These are phyloP conservation scores for Chiua virens DNA, from an alignment of 768 basidiomycete genomes.

Conservation along the genomic window DNA sequence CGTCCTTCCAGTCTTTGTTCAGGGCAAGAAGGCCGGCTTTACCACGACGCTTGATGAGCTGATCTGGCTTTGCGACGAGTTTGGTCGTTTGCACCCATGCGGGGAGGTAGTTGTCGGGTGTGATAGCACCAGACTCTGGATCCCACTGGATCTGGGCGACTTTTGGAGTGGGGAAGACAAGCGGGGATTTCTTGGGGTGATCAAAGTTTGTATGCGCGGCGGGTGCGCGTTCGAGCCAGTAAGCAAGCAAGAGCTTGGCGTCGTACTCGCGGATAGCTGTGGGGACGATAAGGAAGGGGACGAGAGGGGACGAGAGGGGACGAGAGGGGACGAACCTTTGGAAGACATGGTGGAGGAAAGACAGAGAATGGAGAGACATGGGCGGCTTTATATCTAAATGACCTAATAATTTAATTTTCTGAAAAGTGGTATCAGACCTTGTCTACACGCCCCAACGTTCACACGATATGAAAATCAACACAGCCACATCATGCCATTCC, in stretches of 20 bases:
- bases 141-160: conserved; percentile 93
- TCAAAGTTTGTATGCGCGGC: conserved; percentile 64
- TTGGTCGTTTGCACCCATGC: conserved; percentile 81
- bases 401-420: conserved; percentile 18
- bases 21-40: conserved; percentile 95
- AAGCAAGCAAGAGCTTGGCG: conserved; percentile 95
- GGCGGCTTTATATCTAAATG: conserved; percentile 18
- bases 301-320: background rate
- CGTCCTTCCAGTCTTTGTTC: conserved; percentile 91
- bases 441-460: conserved; percentile 32
- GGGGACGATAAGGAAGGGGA: conserved; percentile 10
- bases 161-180: conserved; percentile 63
- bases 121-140: conserved; percentile 59
- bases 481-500: conserved; percentile 18
- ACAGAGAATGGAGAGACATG: conserved; percentile 1
- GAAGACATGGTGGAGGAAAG: conserved; percentile 31
- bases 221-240: conserved; percentile 94
- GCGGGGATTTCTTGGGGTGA: conserved; percentile 39
- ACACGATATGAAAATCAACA: conserved; percentile 27
- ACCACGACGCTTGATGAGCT: conserved; percentile 98
- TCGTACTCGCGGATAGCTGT: conserved; percentile 95
- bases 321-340: conserved; percentile 24
- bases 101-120: conserved; percentile 61
- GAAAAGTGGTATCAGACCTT: conserved; percentile 19
- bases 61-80: conserved; percentile 96